Percentiles rank a stretch among this genome's conserved stretches.
Conservation (phyloP, 164 flowering plant species). For the Tetrastigma voinierianum region DNA sequence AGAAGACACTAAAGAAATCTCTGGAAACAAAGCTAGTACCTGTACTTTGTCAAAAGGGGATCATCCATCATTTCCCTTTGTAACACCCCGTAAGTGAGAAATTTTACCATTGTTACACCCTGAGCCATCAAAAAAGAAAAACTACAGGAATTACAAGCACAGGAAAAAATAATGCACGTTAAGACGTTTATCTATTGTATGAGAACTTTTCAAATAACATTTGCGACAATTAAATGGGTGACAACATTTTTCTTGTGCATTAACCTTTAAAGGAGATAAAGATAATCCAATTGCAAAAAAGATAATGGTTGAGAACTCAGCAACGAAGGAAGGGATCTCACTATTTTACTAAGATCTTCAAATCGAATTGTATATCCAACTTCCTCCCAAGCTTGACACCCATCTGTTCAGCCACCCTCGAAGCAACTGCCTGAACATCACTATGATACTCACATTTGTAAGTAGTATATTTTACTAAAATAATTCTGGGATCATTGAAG, state of each 20-base stretch:
- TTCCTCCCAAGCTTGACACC: constrained; percentile 95
- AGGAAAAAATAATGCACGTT: not conserved
- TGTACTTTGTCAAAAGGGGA: constrained; percentile 93
- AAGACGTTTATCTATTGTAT: not conserved
- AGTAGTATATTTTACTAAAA: not conserved
- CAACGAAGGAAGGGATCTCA: constrained; percentile 23
- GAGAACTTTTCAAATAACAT: not conserved
- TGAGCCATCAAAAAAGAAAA: constrained; percentile 34
- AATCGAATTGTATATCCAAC: constrained; percentile 96
- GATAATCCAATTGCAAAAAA: not conserved
- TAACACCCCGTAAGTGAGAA: constrained; percentile 93
- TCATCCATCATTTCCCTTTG: constrained; percentile 99
- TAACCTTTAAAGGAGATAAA: not conserved
- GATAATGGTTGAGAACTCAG: not conserved
- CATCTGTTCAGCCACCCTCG: constrained; percentile 97
- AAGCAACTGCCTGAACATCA: constrained; percentile 67
- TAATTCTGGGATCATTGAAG: not conserved
- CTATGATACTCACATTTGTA: not conserved
- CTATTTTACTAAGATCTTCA: constrained; percentile 76
- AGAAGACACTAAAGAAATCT: not conserved
- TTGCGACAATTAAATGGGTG: not conserved
- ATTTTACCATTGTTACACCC: constrained; percentile 76
- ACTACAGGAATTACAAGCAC: constrained; percentile 1
- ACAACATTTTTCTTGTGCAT: not conserved
- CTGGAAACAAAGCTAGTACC: constrained; percentile 33